Base-by-base conservation (phyloP, 805 yeast species). In the Saccharomycopsis sp. region DNA sequence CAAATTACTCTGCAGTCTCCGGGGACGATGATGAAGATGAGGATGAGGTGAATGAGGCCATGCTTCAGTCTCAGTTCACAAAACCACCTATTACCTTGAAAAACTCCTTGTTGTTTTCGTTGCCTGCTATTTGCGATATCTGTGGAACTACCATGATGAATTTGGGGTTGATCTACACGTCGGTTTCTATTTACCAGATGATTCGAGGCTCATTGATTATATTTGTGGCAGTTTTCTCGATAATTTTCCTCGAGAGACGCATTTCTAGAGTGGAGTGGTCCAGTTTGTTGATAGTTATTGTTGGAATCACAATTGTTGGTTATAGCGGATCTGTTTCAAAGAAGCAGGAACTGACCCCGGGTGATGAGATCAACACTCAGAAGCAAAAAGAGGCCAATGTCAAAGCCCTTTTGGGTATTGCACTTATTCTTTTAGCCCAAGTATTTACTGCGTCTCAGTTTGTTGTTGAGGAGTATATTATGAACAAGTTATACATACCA, bases 111-210 rank as follows among this genome's bases (percentile, higher is more conserved):
- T 58, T 78, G 1, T 67, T 82, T 54, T 73, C 87, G 0, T 68
- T 85, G 51, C 94, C 94, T 1, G 81, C 94, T 0, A 67, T 79
- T 7, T 86, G 91, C 70, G 96, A 88, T 69, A 75, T 87, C 54
- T 65, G 78, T 42, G 93, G 86, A 2, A 88, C 96, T 1, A 87
- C 94, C 0, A 70, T 88, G 63, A 78, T 87, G 83, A 85, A 87
- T 65, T 68, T 87, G n/a, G 94, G 94, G 0, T 74, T 88, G 61
- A 69, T 86, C 23, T 84, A 83, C 69, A 83, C 85, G 0, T 93
- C 94, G 0, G 94, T 87, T 7, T 85, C 91, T 1, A 79, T 87
- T 54, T 88, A 87, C 69, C 96, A 88, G 69, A 88, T 88, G 96
- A 84, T 87, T n/a, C 75, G 96, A 63, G 94, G 96, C 1, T 81